Percentiles rank a stretch among this genome's conserved stretches.
phyloP scores from a whole-genome alignment of 176 grass and related monocot genomes.

The Ampelocalamus luodianensis region DNA sequence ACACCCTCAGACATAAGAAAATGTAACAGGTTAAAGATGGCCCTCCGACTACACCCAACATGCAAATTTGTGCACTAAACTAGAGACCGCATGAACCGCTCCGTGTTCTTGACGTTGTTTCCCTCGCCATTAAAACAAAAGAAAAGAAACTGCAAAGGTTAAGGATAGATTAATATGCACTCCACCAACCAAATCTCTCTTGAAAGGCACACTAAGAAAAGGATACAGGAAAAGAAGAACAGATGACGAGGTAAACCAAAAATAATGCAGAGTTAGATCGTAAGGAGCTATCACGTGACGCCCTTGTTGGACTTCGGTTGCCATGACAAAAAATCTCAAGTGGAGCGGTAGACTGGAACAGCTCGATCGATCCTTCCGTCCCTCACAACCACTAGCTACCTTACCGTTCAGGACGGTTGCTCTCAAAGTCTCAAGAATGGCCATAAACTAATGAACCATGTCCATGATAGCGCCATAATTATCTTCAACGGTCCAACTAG shows the following conservation, averaged over 20 bases:
- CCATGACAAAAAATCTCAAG: not conserved
- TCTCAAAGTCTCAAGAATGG: not conserved
- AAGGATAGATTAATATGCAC: not conserved
- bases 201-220: not conserved
- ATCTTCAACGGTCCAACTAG: not conserved
- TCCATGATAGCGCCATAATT: not conserved
- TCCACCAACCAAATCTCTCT: conserved; percentile 18
- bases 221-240: not conserved
- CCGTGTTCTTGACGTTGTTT: conserved; percentile 5
- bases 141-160: not conserved
- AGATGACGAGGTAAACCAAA: not conserved
- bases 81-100: not conserved
- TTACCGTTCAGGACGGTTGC: not conserved
- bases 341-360: not conserved
- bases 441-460: not conserved
- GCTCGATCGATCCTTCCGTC: not conserved
- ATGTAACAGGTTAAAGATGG: not conserved
- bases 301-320: not conserved
- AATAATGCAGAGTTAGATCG: not conserved
- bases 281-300: conserved; percentile 18
- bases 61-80: not conserved
- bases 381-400: not conserved
- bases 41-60: not conserved
- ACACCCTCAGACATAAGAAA: no score
- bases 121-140: not conserved